These are phyloP conservation scores for Juglanconis sp. DNA, from an alignment of 2,329 filamentous ascomycete species.

Conservation along the genomic window DNA sequence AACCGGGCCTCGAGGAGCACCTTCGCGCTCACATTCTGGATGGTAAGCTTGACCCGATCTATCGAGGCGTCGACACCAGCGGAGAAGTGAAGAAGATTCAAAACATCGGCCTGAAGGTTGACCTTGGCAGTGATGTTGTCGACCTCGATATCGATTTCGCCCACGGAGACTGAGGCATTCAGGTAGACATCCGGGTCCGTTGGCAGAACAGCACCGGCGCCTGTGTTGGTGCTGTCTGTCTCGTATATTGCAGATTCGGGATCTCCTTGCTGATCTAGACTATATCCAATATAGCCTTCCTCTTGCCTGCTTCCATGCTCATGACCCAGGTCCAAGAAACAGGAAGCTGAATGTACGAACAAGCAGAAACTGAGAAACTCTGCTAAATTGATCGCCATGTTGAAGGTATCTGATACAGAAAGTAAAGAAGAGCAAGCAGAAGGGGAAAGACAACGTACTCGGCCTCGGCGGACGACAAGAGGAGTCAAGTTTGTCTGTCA, in stretches of 20 bases:
- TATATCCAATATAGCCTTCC: conserved; percentile 55
- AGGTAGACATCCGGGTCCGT: conserved; percentile 57
- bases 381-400: not conserved
- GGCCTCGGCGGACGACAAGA: too few species aligned
- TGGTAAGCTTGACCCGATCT: conserved; percentile 52
- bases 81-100: conserved; percentile 57
- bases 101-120: conserved; percentile 57
- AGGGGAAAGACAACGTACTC: not conserved
- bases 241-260: conserved; percentile 50
- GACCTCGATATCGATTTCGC: conserved; percentile 57
- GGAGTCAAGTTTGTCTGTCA: too few species aligned
- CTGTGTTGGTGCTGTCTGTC: conserved; percentile 44
- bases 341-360: not conserved
- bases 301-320: conserved; percentile 22
- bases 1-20: conserved; percentile 58
- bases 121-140: conserved; percentile 59
- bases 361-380: not conserved
- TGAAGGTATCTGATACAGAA: not conserved
- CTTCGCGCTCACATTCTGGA: conserved; percentile 56
- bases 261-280: conserved; percentile 48
- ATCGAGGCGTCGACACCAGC: conserved; percentile 59
- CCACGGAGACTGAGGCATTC: conserved; percentile 56
- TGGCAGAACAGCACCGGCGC: conserved; percentile 38
- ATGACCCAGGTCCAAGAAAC: conserved; percentile 2
- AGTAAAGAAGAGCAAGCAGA: not conserved